Percentiles rank a stretch among this genome's conserved stretches.
These are phyloP conservation scores for Colletotrichum sp. DNA, from an alignment of 2,329 filamentous ascomycete species.

Conservation along the genomic window DNA sequence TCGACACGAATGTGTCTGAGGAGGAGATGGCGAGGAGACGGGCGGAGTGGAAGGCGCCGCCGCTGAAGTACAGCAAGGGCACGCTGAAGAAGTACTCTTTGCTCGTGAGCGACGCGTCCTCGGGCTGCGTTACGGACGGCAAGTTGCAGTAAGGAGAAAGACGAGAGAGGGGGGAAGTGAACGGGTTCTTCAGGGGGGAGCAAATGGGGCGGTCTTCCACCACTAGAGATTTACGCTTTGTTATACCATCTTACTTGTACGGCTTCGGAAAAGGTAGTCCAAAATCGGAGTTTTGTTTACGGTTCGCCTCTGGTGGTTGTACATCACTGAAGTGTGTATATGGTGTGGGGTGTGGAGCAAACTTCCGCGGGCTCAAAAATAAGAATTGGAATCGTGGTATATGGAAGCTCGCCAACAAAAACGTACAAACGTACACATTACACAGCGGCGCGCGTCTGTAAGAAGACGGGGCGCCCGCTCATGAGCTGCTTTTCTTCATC, in stretches of 20 bases:
- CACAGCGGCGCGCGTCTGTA: not conserved
- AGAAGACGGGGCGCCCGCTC: not conserved
- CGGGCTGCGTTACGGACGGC: slow-evolving; percentile 63
- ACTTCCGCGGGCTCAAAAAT: fast-evolving
- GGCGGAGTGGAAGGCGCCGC: slow-evolving; percentile 67
- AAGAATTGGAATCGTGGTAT: not conserved
- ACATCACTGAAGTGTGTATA: not conserved
- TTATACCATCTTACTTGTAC: slow-evolving; percentile 21
- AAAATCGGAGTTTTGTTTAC: slow-evolving; percentile 23
- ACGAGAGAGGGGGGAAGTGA: not conserved
- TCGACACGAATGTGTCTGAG: slow-evolving; percentile 70
- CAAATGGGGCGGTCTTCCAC: not conserved
- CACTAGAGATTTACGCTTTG: slow-evolving; percentile 12
- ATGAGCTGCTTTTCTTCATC: not conserved
- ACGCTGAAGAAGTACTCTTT: slow-evolving; percentile 74
- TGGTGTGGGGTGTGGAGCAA: not conserved
- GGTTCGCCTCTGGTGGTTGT: not conserved
- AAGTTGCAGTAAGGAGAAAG: slow-evolving; percentile 21
- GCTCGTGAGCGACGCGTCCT: slow-evolving; percentile 63
- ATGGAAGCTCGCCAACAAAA: not conserved
- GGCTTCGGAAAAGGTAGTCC: slow-evolving; percentile 21
- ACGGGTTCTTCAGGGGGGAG: not conserved
- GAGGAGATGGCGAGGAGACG: slow-evolving; percentile 65
- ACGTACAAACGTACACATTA: not conserved
- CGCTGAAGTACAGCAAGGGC: slow-evolving; percentile 63